phyloP scores from a whole-genome alignment of 164 flowering plant genomes.

The Nymphaea colorata region DNA sequence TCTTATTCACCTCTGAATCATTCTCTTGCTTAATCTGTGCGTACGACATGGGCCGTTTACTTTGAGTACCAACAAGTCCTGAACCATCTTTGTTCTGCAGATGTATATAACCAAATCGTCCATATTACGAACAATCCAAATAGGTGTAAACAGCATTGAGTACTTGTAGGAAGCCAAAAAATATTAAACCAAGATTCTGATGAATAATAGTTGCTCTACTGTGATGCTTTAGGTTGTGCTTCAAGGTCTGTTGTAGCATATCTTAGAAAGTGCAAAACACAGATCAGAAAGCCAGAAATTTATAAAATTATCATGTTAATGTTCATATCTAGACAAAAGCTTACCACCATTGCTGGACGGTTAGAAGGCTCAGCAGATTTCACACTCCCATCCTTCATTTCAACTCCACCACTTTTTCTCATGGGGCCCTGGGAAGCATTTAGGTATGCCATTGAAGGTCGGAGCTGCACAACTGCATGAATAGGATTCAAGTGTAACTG shows the following conservation, averaged over 20 bases:
- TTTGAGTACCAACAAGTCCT: background rate
- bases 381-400: background rate
- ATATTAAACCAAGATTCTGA: too few relatives aligned
- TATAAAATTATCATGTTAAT: too few relatives aligned
- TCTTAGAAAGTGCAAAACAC: too few relatives aligned
- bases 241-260: too few relatives aligned
- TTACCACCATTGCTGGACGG: background rate
- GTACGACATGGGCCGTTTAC: background rate
- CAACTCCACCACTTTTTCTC: background rate
- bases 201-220: too few relatives aligned
- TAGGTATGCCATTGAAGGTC: slow-evolving; percentile 57
- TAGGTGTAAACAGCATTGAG: too few relatives aligned
- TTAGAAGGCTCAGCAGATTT: background rate
- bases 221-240: too few relatives aligned
- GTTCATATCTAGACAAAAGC: background rate
- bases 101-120: background rate
- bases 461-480: slow-evolving; percentile 83
- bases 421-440: slow-evolving; percentile 3
- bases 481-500: slow-evolving; percentile 85
- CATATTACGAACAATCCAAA: too few relatives aligned
- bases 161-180: too few relatives aligned
- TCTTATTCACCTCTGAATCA: background rate
- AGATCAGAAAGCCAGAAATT: too few relatives aligned
- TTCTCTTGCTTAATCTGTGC: background rate
- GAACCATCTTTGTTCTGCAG: background rate